Evolutionary conservation across 345 rosid genomes (phyloP), one percentile per base, ranked within the genome.

Genomic region (Schrenkiella parvula): DNA sequence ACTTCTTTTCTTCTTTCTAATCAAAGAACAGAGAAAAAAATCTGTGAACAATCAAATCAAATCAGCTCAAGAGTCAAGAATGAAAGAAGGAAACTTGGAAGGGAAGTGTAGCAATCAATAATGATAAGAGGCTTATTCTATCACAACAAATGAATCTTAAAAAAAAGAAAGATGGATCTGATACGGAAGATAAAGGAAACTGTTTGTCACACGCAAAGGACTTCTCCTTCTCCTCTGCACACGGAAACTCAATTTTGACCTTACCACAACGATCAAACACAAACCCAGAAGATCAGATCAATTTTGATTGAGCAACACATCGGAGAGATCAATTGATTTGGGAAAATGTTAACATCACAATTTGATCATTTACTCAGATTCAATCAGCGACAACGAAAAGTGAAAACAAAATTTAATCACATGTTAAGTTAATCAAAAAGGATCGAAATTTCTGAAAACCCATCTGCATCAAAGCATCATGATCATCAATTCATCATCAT

Each of bases 391-490:
- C 14, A 35, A 23, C 42, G 7, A 22, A 46, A 47, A 17, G 6
- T 2, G 7, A 43, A 5, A 22, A 15, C 12, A 3, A 54, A 74
- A 69, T 39, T 62, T 23, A 64, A 84, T 83, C 80, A 84, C 84
- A 74, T 76, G 80, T 78, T 8, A 68, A 64, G 58, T 21, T 66
- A 51, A 73, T n/a, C 50, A 34, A 75, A 58, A 71, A 63, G 76
- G 74, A 28, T 12, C 8, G 80, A 56, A 26, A 77, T 84, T 79
- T 82, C 64, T 64, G 74, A 71, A 83, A 75, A 62, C 79, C 84
- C 82, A 82, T 82, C 82, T 68, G 82, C 85, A 85, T 77, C 57
- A 67, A 51, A 79, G 72, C 80, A 76, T 86, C 82, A 82, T 80
- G 54, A 76, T 70, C 34, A 47, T 39, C 39, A 47, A 47, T n/a